These are phyloP conservation scores for Gigaspora rosea DNA, from an alignment of 192 early-diverging fungal genomes.

Conservation along the genomic window DNA sequence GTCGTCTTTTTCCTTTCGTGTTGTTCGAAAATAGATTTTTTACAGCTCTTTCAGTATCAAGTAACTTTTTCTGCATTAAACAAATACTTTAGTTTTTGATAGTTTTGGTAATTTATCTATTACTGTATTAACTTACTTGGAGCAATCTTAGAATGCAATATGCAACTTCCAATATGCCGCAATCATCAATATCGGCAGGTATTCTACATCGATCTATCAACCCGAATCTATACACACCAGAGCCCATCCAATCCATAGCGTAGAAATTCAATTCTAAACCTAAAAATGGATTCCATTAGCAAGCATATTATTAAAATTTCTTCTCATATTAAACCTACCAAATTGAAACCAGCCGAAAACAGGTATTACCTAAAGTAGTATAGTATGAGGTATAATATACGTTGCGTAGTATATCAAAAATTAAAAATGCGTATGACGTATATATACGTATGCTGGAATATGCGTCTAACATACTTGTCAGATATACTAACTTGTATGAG, in stretches of 20 bases:
- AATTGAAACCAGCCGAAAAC: conserved; percentile 17
- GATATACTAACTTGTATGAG: too few relatives aligned
- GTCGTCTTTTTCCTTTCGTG: conserved; percentile 8
- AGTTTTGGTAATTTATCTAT: not conserved
- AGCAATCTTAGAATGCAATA: conserved; percentile 25
- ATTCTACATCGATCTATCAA: conserved; percentile 7
- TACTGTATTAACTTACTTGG: conserved; percentile 13
- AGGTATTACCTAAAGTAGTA: too few relatives aligned
- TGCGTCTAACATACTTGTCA: too few relatives aligned
- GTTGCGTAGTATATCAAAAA: too few relatives aligned
- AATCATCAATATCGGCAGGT: conserved; percentile 1
- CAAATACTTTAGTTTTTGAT: conserved; percentile 1
- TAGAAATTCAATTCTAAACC: conserved; percentile 26
- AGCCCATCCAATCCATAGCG: conserved; percentile 6
- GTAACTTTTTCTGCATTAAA: conserved; percentile 9
- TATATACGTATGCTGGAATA: too few relatives aligned
- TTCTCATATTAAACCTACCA: conserved; percentile 24
- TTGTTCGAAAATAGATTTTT: conserved; percentile 4
- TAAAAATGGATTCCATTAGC: conserved; percentile 10
- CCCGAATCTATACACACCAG: conserved; percentile 15
- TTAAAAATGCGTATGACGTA: too few relatives aligned
- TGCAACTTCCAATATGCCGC: conserved; percentile 1
- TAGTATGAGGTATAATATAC: too few relatives aligned
- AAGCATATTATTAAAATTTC: conserved; percentile 4
- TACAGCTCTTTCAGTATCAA: not conserved